Evolutionary conservation across 176 grass and related monocot species (phyloP), one percentile per base, ranked within the genome.

Genomic region (Ensete glaucum): DNA sequence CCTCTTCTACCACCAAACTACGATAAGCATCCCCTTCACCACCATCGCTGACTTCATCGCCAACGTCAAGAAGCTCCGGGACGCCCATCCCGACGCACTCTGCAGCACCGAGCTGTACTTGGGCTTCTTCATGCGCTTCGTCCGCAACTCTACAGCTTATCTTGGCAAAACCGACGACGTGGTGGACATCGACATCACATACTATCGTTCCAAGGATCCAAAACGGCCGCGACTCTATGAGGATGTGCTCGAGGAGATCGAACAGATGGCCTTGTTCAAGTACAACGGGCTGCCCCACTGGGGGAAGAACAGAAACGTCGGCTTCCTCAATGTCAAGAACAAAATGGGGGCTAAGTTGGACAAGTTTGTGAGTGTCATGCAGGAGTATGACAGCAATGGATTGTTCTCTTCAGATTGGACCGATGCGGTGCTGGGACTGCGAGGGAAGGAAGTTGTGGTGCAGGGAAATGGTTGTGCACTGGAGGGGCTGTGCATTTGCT

Each of bases 341-440:
- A 87, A 72, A 76, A 70, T 80, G 64, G 77, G 69, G 1, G 78
- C 6, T 1, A 78, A 58, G 19, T 11, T 10, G 66, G 66, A 25
- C 20, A 53, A 77, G 77, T 91, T 91, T 76, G 20, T 83, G 14
- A 9, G 64, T 29, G 88, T 83, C 17, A 91, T 87, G 77, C 23
- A 19, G 1, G 17, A 64, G 73, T 89, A 64, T 24, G 89, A 91
- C 23, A 72, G 73, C 2, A 83, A 91, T 1, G 85, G 89, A 1
- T 78, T 91, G 74, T 91, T 91, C 89, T 91, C 85, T 19, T 85
- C 85, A 56, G 89, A 91, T 72, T 88, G 89, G 89, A 91, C 80
- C 3, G 89, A 91, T 51, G 85, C 87, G 26, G 85, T 91, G 80
- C 85, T 91, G 2, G 89, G 85, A 8, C 17, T 91, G 26, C 53